Evolutionary conservation across 768 basidiomycete species (phyloP), one percentile per base, ranked within the genome.

Genomic region (Panus rudis): DNA sequence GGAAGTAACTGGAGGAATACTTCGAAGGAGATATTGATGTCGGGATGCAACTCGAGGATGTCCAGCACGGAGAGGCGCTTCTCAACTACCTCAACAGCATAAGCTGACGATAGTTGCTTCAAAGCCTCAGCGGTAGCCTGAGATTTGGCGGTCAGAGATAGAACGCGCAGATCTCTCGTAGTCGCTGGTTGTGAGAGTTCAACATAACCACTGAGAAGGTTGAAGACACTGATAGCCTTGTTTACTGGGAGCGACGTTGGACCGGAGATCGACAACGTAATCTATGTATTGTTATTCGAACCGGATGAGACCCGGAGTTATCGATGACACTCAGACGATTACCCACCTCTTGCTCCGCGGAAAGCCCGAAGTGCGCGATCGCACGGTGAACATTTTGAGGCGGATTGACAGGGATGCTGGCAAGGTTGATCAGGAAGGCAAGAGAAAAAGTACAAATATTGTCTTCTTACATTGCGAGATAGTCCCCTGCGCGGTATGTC

Each of bases 151-250:
- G 51, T 52, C 3, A 60, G 52, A 17, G 55, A 37, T 27, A 74
- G 49, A 20, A 54, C 52, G 10, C 61, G 60, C n/a, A 74, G 53
- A 47, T 74, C 66, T 10, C 65, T 55, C 4, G 61, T 59, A 2
- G 71, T 71, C 2, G 70, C 71, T 0, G 71, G 67, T 48, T 73
- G 73, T 1, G 68, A 65, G 4, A 75, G 55, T 46, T 75, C 73
- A 35, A 75, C 62, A 41, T 71, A 75, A 6, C 69, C 71, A 20
- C 61, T 58, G 6, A 75, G 54, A 4, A 75, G 46, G 16, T 62
- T 55, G 11, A 49, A 53, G 4, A 71, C 49, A 34, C 46, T 57
- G 41, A 73, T 62, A 1, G 69, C 63, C 37, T 53, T 61, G 20
- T 61, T 60, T 4, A 62, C 55, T 0, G 72, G 72, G 2, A 73